Conservation (phyloP, 2,329 filamentous ascomycete genomes). For the Fusarium avenaceum region DNA sequence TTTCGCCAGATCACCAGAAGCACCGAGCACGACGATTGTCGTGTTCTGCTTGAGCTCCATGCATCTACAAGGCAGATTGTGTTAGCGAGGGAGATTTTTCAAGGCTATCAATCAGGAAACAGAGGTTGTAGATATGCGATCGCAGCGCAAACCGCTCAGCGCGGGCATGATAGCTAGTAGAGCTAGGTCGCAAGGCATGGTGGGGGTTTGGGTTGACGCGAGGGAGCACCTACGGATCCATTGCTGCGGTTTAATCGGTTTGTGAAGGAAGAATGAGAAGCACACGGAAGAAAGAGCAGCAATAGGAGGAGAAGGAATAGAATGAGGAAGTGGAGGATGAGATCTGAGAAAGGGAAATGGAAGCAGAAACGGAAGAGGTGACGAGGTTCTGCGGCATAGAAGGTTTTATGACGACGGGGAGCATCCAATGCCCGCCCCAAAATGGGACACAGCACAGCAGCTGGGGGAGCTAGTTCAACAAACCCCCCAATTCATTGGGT, state of each 20-base stretch:
- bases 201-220: slow-evolving; percentile 43
- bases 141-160: slow-evolving; percentile 38
- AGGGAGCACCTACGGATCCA: slow-evolving; percentile 48
- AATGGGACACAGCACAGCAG: slow-evolving; percentile 12
- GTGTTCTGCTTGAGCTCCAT: slow-evolving; percentile 99
- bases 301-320: slow-evolving; percentile 12
- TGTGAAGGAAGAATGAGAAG: slow-evolving; percentile 18
- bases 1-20: slow-evolving; percentile 97
- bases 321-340: slow-evolving; percentile 31
- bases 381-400: slow-evolving; percentile 43
- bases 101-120: slow-evolving; percentile 4
- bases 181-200: slow-evolving; percentile 34
- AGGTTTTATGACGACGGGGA: slow-evolving; percentile 51
- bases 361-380: slow-evolving; percentile 34
- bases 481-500: slow-evolving; percentile 26
- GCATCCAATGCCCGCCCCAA: slow-evolving; percentile 38
- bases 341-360: slow-evolving; percentile 36
- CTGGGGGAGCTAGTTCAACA: slow-evolving; percentile 42
- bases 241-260: slow-evolving; percentile 42
- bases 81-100: slow-evolving; percentile 34
- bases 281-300: slow-evolving; percentile 13
- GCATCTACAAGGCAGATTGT: slow-evolving; percentile 55
- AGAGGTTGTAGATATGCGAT: slow-evolving; percentile 10
- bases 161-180: slow-evolving; percentile 36
- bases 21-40: slow-evolving; percentile 94